phyloP scores from a whole-genome alignment of 2,329 filamentous ascomycete species.

The Fusarium coicis region DNA sequence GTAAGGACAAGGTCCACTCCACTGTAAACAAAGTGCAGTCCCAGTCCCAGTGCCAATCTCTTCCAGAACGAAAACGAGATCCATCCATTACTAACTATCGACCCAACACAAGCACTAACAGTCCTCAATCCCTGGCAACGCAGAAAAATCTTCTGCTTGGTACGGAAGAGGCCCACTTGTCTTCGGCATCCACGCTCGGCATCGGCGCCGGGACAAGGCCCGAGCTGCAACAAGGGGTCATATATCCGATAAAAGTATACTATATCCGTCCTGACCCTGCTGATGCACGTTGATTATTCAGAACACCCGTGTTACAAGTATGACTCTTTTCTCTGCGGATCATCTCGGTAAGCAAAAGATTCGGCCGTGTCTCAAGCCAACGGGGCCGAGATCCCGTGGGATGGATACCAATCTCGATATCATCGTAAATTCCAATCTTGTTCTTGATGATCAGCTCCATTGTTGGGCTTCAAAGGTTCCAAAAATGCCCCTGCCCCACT shows the following conservation, averaged over 20 bases:
- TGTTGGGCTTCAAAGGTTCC: conserved; percentile 36
- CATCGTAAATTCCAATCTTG: conserved; percentile 3
- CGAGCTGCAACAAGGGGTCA: neutral
- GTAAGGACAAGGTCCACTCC: conserved; percentile 13
- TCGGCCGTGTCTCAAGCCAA: conserved; percentile 16
- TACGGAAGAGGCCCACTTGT: conserved; percentile 18
- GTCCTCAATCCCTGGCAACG: conserved; percentile 26
- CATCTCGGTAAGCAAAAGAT: conserved; percentile 18
- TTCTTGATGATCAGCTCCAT: conserved; percentile 15
- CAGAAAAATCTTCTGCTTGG: conserved; percentile 12
- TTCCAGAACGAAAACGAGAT: conserved; percentile 6
- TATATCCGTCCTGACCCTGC: conserved; percentile 22
- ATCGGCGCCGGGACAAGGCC: conserved; percentile 26
- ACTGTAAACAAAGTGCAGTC: neutral
- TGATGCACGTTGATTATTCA: conserved; percentile 10
- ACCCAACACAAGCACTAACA: conserved; percentile 5
- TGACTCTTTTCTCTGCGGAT: conserved; percentile 9
- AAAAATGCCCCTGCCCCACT: conserved; percentile 12
- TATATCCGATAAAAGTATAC: conserved; percentile 25
- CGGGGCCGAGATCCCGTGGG: conserved; percentile 30
- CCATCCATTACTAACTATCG: conserved; percentile 27
- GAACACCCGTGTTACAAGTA: neutral
- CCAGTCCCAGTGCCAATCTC: conserved; percentile 18
- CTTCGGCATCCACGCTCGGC: conserved; percentile 38
- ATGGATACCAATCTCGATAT: neutral